Evolutionary conservation across 352 stramenopile genomes (phyloP), one percentile per base, ranked within the genome.

Genomic region (Pythium aristosporum): DNA sequence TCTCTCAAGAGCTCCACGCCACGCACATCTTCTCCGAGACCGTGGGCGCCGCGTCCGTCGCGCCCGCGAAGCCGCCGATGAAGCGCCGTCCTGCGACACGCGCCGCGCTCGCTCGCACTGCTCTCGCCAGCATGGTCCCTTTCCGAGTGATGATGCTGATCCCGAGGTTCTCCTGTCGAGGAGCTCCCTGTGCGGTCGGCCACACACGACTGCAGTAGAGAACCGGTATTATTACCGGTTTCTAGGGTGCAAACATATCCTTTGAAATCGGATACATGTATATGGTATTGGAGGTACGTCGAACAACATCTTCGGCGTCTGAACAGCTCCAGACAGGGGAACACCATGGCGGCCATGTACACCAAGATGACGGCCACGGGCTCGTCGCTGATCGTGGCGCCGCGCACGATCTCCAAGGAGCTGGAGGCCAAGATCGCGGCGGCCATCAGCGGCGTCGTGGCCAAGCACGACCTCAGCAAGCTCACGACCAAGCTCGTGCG

Each of bases 401-500:
- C 87, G 57, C 82, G 85, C 51, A 76, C 83, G 47, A 93, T 96
- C 57, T 88, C 85, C 16, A 88, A 86, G 73, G 85, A 94, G 62
- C 70, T 96, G 32, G 87, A 96, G 69, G 70, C 65, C 48, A 92
- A 89, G 62, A 94, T 96, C 56, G 50, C 80, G n/a, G 42, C 74
- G 43, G 80, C 83, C 46, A 91, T 96, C 61, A 82, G 80, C 5
- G 54, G 58, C 23, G 74, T 94, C 20, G 88, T 96, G 49, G 74
- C 73, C 23, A 78, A 75, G 57, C 76, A 89, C 63, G 85, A 90
- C 61, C 67, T 86, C 25, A 56, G 72, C 36, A 86, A 91, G 49
- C 69, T 92, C 41, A 87, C 79, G 13, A 93, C 84, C 36, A 92
- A 92, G 53, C 56, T 94, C 46, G 85, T 96, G 69, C 87, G 87